Conservation (phyloP, 1,139 yeast species). For the Lodderomyces elongisporus region DNA sequence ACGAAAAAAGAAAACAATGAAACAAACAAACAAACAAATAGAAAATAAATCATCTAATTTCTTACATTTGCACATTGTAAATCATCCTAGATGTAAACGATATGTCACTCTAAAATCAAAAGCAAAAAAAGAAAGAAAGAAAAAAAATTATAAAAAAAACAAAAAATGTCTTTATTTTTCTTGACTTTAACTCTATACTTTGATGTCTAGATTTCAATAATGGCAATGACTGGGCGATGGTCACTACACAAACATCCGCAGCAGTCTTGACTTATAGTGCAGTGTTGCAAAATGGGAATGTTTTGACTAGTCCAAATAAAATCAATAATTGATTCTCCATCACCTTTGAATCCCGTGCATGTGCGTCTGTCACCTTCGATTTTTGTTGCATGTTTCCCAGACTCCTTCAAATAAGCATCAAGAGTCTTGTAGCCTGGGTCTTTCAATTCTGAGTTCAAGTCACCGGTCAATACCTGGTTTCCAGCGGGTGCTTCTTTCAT, state of each 20-base stretch:
- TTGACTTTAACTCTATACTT: too few relatives aligned
- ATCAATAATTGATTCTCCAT: conserved; percentile 21
- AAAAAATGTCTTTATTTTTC: not conserved
- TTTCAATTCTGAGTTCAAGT: conserved; percentile 42
- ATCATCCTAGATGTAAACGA: too few relatives aligned
- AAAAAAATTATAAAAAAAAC: not conserved
- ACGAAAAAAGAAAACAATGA: too few relatives aligned
- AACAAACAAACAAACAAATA: too few relatives aligned
- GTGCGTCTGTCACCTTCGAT: conserved; percentile 22
- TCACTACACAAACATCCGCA: conserved; percentile 14
- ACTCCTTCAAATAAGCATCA: conserved; percentile 21
- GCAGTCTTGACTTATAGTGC: conserved; percentile 12
- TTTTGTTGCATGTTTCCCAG: conserved; percentile 32
- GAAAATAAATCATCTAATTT: too few relatives aligned
- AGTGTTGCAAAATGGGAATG: conserved; percentile 15
- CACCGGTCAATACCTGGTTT: conserved; percentile 30
- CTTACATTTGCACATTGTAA: too few relatives aligned
- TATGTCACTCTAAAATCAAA: not conserved
- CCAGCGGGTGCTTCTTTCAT: conserved; percentile 23
- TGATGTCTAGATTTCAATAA: conserved; percentile 10
- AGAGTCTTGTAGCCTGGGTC: conserved; percentile 36
- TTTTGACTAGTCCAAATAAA: conserved; percentile 26
- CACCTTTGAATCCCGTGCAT: conserved; percentile 33
- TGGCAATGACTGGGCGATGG: conserved; percentile 20
- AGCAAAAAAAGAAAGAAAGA: conserved; percentile 1